Percentiles rank a stretch among this genome's conserved stretches.
phyloP scores from a whole-genome alignment of 148 eudicot species.

The Nyssa sinensis region DNA sequence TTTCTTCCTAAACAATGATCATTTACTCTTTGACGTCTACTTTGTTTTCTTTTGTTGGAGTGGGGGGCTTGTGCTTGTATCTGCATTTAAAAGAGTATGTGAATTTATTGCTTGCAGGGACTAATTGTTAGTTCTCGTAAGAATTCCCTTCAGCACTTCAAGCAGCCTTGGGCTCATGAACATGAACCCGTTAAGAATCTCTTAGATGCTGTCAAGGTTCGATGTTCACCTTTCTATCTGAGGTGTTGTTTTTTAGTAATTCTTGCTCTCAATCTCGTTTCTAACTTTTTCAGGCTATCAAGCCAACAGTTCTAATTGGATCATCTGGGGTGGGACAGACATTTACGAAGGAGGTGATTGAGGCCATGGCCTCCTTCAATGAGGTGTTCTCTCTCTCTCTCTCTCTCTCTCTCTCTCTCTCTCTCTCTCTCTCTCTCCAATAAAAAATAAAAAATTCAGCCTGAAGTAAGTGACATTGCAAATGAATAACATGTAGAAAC shows the following conservation, averaged over 20 bases:
- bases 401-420: conserved; percentile 12
- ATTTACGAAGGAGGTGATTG: conserved; percentile 86
- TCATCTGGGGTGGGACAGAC: conserved; percentile 86
- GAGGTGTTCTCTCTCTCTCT: conserved; percentile 43
- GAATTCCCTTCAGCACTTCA: conserved; percentile 84
- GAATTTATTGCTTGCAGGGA: conserved; percentile 56
- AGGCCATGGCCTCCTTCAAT: conserved; percentile 75
- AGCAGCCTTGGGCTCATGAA: conserved; percentile 98
- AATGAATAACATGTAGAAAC: conserved; percentile 53
- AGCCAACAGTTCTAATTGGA: conserved; percentile 81
- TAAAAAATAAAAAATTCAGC: background rate
- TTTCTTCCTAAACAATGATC: background rate
- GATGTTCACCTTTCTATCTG: background rate
- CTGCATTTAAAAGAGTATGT: background rate
- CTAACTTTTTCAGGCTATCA: conserved; percentile 53
- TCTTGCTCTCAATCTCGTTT: background rate
- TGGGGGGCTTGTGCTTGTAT: background rate
- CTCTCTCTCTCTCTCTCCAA: background rate
- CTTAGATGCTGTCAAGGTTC: conserved; percentile 75
- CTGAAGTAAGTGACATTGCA: background rate
- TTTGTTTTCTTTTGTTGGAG: background rate
- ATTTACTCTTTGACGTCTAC: background rate
- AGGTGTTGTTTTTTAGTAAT: background rate
- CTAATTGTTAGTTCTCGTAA: conserved; percentile 78
- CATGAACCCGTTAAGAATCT: conserved; percentile 70